A percentile compares a stretch with the other conserved stretches of the same genome.
Evolutionary conservation across 1,139 yeast species (phyloP).

Genomic region (Suhomyces maxii): DNA sequence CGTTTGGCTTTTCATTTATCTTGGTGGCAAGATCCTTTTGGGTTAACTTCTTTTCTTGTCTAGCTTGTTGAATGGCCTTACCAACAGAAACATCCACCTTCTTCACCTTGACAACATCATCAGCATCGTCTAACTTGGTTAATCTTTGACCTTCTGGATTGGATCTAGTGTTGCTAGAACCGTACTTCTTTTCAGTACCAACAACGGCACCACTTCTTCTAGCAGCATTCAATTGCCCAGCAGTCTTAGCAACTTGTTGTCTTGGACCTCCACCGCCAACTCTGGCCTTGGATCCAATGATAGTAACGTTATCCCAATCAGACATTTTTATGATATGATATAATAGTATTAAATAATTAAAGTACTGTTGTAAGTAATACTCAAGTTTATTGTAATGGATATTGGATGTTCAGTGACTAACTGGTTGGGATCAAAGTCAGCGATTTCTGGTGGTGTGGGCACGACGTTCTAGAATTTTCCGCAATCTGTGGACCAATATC

Average conservation of each 20-base stretch:
- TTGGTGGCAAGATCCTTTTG: conserved; percentile 96
- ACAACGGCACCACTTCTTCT: conserved; percentile 87
- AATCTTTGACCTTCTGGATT: conserved; percentile 93
- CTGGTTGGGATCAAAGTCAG: neutral
- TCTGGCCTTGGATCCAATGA: conserved; percentile 87
- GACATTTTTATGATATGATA: conserved; percentile 29
- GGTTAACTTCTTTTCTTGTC: conserved; percentile 85
- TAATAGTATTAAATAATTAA: no score
- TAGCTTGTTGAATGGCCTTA: conserved; percentile 79
- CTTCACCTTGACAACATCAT: conserved; percentile 91
- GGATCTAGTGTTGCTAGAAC: conserved; percentile 60
- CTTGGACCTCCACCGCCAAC: conserved; percentile 89
- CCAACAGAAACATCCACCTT: conserved; percentile 85
- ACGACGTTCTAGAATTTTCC: neutral
- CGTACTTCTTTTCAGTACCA: conserved; percentile 91
- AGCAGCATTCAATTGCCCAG: conserved; percentile 85
- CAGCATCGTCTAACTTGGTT: conserved; percentile 89
- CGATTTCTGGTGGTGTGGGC: conserved; percentile 1
- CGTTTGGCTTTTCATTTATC: conserved; percentile 93
- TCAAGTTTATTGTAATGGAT: no score
- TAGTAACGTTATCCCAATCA: conserved; percentile 90
- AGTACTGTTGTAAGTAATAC: neutral
- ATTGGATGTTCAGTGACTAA: neutral
- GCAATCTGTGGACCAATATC: neutral
- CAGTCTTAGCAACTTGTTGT: conserved; percentile 76